Evolutionary conservation across 257 asterid genomes (phyloP), one percentile per base, ranked within the genome.

Genomic region (Solanum lycopersicoides): DNA sequence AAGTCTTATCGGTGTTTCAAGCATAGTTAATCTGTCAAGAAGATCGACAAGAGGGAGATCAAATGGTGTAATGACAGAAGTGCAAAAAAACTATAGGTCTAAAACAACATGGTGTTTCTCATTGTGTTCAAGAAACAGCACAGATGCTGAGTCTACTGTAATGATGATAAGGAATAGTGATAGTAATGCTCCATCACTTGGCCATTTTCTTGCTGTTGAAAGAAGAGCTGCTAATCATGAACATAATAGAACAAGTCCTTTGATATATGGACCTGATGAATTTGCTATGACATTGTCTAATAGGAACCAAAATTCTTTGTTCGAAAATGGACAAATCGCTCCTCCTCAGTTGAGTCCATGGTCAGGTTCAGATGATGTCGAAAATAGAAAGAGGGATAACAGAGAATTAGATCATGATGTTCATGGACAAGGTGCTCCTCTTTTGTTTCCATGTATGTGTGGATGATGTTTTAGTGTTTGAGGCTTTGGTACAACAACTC

Each of bases 131-230:
- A 90, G 83, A 47, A 84, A 87, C 53, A 91, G 79, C 11, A 92
- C 94, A 66, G 94, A 92, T 88, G 94, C 92, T 25, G 92, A 89
- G 89, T 84, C 74, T 56, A 73, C 82, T 20, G 83, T 76, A 12
- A 56, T 89, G 66, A 88, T 82, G 69, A 82, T 82, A 50, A 82
- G 85, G 45, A 82, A 50, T 60, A 30, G 39, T 50, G 44, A 30
- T 3, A 30, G 85, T 84, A 84, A 83, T 76, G 72, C 88, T 23
- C 92, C 93, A 59, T 90, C 94, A 23, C 94, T 92, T 53, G 94
- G 91, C 68, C 93, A 92, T 47, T 92, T 92, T 91, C 94, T 92
- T 74, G 91, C 89, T 32, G 92, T 87, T 68, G 94, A 92, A 86
- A 90, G 94, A 88, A 89, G 94, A 80, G 91, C 92, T 72, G 92